Conservation (phyloP, 495 filamentous ascomycete genomes). For the Aspergillus saccharolyticus region DNA sequence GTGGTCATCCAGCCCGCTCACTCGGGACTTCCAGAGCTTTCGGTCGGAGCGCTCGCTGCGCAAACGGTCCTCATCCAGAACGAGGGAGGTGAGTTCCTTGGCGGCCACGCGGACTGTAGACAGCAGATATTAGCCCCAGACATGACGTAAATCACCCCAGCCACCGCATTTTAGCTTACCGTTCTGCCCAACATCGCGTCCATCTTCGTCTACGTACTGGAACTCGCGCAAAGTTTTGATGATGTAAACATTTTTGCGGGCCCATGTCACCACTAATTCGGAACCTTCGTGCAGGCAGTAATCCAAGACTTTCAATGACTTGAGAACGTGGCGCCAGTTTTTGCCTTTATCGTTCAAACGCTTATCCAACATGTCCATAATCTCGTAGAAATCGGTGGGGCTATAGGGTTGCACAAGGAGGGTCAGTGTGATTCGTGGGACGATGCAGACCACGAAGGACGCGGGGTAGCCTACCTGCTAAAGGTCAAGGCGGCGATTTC, state of each 20-base stretch:
- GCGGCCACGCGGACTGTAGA: slow-evolving; percentile 85
- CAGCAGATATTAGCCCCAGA: slow-evolving; percentile 4
- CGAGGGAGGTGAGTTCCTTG: slow-evolving; percentile 90
- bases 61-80: slow-evolving; percentile 91
- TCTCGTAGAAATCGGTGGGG: slow-evolving; percentile 97
- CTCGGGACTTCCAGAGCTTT: slow-evolving; percentile 93
- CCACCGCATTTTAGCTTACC: slow-evolving; percentile 46
- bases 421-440: slow-evolving; percentile 5
- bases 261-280: slow-evolving; percentile 96
- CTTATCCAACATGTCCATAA: slow-evolving; percentile 99
- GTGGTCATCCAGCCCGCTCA: slow-evolving; percentile 82
- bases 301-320: slow-evolving; percentile 95
- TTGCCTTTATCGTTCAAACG: slow-evolving; percentile 98
- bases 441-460: neutral
- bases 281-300: slow-evolving; percentile 98
- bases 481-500: slow-evolving; percentile 97
- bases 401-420: slow-evolving; percentile 40
- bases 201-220: slow-evolving; percentile 90
- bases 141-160: neutral
- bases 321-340: slow-evolving; percentile 98
- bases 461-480: slow-evolving; percentile 66
- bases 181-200: slow-evolving; percentile 90
- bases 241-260: slow-evolving; percentile 94
- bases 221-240: slow-evolving; percentile 99
- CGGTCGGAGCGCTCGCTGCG: slow-evolving; percentile 87